Evolutionary conservation across 2,329 filamentous ascomycete species (phyloP).

Genomic region (Paraphoma sp.): DNA sequence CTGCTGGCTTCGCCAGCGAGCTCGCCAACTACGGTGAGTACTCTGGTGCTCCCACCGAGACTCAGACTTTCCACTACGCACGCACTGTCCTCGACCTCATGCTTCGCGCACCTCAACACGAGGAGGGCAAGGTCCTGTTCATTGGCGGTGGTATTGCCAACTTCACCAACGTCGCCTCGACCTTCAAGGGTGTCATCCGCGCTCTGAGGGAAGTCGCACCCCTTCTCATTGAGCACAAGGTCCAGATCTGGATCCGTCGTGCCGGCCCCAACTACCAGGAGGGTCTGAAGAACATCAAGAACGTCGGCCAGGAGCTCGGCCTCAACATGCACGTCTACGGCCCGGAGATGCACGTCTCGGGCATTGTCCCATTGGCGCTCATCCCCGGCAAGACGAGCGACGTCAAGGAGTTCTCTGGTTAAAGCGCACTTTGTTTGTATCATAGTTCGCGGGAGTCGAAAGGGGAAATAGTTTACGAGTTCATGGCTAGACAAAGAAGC

Average conservation of each 20-base stretch:
- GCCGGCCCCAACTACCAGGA: constrained; percentile 99
- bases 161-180: constrained; percentile 99
- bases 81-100: constrained; percentile 96
- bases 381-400: constrained; percentile 64
- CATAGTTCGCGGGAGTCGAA: constrained; percentile 27
- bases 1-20: constrained; percentile 91
- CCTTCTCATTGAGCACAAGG: constrained; percentile 91
- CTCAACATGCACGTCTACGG: constrained; percentile 93
- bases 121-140: constrained; percentile 98
- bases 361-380: constrained; percentile 93
- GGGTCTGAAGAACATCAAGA: constrained; percentile 99
- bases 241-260: constrained; percentile 93
- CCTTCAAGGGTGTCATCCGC: constrained; percentile 99
- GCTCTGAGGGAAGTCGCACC: constrained; percentile 89
- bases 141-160: constrained; percentile 99
- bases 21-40: constrained; percentile 99
- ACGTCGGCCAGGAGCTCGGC: constrained; percentile 89
- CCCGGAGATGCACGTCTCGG: constrained; percentile 86
- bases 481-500: constrained; percentile 43
- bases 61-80: constrained; percentile 98
- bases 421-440: constrained; percentile 39
- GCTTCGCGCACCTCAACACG: constrained; percentile 83
- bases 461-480: constrained; percentile 23
- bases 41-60: constrained; percentile 98
- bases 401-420: constrained; percentile 67